Evolutionary conservation across 352 stramenopile species (phyloP).

Genomic region (Phytopythium mirpurense): DNA sequence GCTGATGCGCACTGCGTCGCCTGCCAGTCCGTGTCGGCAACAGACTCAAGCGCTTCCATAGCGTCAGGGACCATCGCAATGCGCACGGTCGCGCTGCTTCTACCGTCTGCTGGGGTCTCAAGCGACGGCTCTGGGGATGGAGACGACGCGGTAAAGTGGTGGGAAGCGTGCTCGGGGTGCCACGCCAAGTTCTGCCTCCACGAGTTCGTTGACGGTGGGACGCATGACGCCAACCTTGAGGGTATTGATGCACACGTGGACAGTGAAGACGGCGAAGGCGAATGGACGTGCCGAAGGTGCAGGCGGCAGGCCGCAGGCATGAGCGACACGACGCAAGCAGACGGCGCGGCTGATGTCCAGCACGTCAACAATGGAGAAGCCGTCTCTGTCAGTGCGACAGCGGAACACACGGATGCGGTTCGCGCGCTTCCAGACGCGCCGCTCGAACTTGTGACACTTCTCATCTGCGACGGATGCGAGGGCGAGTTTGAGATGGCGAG

Average conservation of each 20-base stretch:
- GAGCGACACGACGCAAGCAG: background rate
- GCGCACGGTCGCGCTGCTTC: conserved; percentile 34
- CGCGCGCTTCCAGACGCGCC: background rate
- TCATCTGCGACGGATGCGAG: conserved; percentile 73
- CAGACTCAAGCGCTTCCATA: no score
- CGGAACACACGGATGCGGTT: background rate
- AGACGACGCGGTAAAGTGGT: conserved; percentile 22
- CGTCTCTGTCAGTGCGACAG: background rate
- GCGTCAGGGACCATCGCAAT: conserved; percentile 1
- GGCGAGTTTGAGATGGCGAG: conserved; percentile 46
- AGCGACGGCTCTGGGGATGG: background rate
- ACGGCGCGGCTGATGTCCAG: background rate
- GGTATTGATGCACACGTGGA: conserved; percentile 26
- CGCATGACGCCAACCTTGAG: conserved; percentile 18
- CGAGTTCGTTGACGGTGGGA: conserved; percentile 31
- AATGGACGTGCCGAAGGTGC: conserved; percentile 36
- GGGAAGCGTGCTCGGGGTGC: conserved; percentile 24
- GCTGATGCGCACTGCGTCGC: conserved; percentile 2
- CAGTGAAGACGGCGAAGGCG: conserved; percentile 21
- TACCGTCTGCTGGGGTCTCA: conserved; percentile 7
- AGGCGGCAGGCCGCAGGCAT: background rate
- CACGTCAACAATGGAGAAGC: background rate
- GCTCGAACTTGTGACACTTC: conserved; percentile 23
- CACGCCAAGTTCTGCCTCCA: conserved; percentile 29
- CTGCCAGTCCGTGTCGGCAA: conserved; percentile 11